phyloP scores from a whole-genome alignment of 306 rosid species.

The Fagus crenata region DNA sequence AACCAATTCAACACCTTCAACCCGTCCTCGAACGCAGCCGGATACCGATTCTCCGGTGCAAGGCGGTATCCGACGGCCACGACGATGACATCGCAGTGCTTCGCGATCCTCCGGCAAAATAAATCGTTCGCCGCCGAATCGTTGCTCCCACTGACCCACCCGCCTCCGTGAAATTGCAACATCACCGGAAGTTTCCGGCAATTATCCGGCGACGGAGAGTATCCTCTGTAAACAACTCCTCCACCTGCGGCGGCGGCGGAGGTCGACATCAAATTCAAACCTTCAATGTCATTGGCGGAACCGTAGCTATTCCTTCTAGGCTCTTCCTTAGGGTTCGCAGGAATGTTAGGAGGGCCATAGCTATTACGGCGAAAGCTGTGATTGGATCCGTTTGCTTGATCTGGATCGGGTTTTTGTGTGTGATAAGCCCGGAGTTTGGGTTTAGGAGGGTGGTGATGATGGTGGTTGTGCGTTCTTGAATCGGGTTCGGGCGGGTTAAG shows the following conservation, averaged over 20 bases:
- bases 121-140: conserved; percentile 77
- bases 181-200: conserved; percentile 68
- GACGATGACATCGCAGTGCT: conserved; percentile 69
- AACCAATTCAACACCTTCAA: conserved; percentile 91
- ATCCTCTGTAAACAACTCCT: conserved; percentile 63
- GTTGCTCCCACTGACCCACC: conserved; percentile 95
- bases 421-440: conserved; percentile 21
- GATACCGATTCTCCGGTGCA: conserved; percentile 85
- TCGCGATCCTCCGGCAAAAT: conserved; percentile 80
- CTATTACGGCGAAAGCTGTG: conserved; percentile 49
- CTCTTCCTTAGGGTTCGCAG: conserved; percentile 30
- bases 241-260: conserved; percentile 5
- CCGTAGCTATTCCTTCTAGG: conserved; percentile 51
- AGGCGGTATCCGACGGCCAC: conserved; percentile 81
- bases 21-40: conserved; percentile 91
- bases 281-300: conserved; percentile 35
- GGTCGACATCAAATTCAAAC: conserved; percentile 59
- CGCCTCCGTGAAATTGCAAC: conserved; percentile 95
- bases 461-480: conserved; percentile 25
- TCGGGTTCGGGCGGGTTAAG: conserved; percentile 58
- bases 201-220: conserved; percentile 49
- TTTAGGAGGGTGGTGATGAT: conserved; percentile 37
- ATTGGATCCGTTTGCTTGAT: neutral
- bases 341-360: conserved; percentile 34
- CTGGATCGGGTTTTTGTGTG: conserved; percentile 32